Conservation (phyloP, 2,329 filamentous ascomycete species). For the Chrysoporthe puriensis region DNA sequence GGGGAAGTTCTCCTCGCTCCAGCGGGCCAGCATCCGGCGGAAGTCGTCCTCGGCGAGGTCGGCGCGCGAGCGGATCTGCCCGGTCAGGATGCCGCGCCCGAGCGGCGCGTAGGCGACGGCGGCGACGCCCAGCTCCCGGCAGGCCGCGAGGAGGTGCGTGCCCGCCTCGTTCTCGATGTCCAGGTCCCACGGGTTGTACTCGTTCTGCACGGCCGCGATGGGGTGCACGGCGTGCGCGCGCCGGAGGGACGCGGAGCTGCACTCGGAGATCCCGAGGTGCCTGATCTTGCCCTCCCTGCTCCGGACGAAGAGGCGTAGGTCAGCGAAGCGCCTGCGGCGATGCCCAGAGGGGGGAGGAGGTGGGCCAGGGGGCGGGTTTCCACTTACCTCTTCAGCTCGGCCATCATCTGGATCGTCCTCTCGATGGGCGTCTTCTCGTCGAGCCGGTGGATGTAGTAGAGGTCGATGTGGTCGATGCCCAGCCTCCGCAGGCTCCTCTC, state of each 20-base stretch:
- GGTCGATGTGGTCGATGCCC: conserved; percentile 56
- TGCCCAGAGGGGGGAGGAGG: too few relatives aligned
- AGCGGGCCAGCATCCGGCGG: conserved; percentile 51
- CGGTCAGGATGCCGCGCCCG: conserved; percentile 61
- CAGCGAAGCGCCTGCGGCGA: background rate
- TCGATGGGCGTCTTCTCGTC: conserved; percentile 51
- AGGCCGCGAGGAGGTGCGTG: conserved; percentile 55
- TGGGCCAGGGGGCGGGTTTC: too few relatives aligned
- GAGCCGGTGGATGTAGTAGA: conserved; percentile 58
- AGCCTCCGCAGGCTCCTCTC: conserved; percentile 49
- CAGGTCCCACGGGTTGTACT: conserved; percentile 58
- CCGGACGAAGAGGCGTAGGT: background rate
- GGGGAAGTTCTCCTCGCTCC: conserved; percentile 54
- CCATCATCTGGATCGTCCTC: conserved; percentile 55
- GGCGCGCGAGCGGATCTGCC: conserved; percentile 46
- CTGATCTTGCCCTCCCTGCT: conserved; percentile 58
- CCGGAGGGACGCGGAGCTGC: conserved; percentile 52
- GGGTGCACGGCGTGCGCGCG: conserved; percentile 53
- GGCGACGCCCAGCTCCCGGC: conserved; percentile 59
- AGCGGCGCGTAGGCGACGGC: conserved; percentile 64
- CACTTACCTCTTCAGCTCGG: conserved; percentile 45
- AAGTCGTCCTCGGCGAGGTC: conserved; percentile 55
- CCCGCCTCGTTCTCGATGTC: conserved; percentile 58
- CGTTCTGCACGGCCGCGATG: conserved; percentile 56
- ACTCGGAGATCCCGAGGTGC: conserved; percentile 59